Evolutionary conservation across 129 eudicot genomes (phyloP).

Genomic region (Kitagawia praeruptora): DNA sequence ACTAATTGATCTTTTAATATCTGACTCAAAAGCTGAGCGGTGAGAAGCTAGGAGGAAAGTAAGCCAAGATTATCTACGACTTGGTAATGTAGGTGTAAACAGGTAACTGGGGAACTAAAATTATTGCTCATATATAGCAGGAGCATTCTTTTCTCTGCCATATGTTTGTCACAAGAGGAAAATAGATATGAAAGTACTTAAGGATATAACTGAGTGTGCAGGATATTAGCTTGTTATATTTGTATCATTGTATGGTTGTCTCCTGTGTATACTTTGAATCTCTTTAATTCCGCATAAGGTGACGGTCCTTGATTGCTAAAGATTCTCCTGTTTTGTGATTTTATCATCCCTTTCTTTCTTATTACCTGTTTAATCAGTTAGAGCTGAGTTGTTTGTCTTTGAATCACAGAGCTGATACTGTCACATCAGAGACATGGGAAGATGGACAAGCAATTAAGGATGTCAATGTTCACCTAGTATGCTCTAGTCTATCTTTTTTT

Average conservation of each 20-base stretch:
- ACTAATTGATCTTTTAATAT: constrained; percentile 75
- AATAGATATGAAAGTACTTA: background rate
- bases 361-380: background rate
- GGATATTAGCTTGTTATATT: background rate
- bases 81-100: constrained; percentile 87
- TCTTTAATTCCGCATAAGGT: background rate
- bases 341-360: background rate
- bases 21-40: constrained; percentile 97
- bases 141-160: background rate
- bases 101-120: constrained; percentile 38
- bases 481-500: constrained; percentile 14
- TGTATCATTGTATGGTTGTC: background rate
- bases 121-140: background rate
- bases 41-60: constrained; percentile 95
- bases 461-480: constrained; percentile 70
- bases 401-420: constrained; percentile 77
- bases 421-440: constrained; percentile 98
- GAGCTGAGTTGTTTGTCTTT: background rate
- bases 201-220: background rate
- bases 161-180: background rate
- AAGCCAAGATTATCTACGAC: constrained; percentile 81
- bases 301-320: background rate
- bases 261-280: background rate
- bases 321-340: background rate
- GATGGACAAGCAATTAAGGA: constrained; percentile 93